Evolutionary conservation across 306 rosid species (phyloP), one percentile per base, ranked within the genome.

Genomic region (Vicia sativa): DNA sequence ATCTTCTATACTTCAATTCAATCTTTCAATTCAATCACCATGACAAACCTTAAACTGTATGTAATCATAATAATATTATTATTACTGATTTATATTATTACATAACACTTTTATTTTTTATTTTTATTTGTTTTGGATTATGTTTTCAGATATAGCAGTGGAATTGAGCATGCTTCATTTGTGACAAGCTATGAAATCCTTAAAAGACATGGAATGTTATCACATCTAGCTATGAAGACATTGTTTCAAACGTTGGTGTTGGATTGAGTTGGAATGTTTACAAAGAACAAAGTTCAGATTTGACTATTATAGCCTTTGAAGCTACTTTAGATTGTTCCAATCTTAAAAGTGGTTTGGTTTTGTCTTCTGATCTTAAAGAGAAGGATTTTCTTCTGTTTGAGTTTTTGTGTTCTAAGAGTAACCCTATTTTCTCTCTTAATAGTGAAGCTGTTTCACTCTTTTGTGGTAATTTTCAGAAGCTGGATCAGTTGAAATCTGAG

Each of bases 81-180:
- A 52, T 18, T 52, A 52, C 14, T 53, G 4, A 53, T 53, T 23
- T 53, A 1, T 53, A 3, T 53, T 5, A 5, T 34, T 19, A 26
- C 59, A 53, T 53, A 28, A 55, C 16, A 55, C 10, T 55, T 28
- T 26, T 25, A 54, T 25, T 55, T 25, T 5, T 12, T 55, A 18
- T 19, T 2, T 2, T 14, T 45, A 0, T 5, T 1, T 14, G 2
- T 23, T 26, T 66, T 60, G 14, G 5, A 0, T 35, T 60, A 9
- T 37, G 11, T 37, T 4, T 76, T 26, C 80, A 89, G 92, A 59
- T 83, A 81, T 34, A 85, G 87, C 82, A 67, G 75, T 46, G 96
- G 96, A 9, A 55, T 44, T 6, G 86, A 83, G 63, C 18, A 62
- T 13, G 91, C 77, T 3, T 28, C 52, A 73, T 64, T 67, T 26